A percentile compares a stretch with the other conserved stretches of the same genome.
Evolutionary conservation across 1,139 yeast species (phyloP).

Genomic region (Pichia sp.): DNA sequence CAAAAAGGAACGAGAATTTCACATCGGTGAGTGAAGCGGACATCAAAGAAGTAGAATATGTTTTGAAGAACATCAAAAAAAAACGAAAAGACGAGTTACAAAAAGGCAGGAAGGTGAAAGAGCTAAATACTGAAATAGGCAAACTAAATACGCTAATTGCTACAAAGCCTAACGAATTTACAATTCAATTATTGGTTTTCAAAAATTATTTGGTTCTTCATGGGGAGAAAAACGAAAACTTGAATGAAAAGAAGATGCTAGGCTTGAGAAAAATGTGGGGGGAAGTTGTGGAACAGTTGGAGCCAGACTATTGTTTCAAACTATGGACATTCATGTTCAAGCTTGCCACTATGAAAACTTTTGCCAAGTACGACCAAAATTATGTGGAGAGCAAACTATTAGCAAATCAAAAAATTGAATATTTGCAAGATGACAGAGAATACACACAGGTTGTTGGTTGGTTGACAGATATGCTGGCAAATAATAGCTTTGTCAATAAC

Average conservation of each 20-base stretch:
- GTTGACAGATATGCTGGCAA: slow-evolving; percentile 14
- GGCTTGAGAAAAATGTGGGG: slow-evolving; percentile 32
- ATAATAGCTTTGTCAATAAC: slow-evolving; percentile 6
- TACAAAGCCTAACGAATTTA: slow-evolving; percentile 37
- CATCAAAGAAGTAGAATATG: slow-evolving; percentile 17
- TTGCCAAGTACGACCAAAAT: slow-evolving; percentile 7
- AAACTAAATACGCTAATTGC: slow-evolving; percentile 33
- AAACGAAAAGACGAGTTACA: slow-evolving; percentile 40
- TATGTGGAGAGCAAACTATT: slow-evolving; percentile 5
- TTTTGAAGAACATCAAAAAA: slow-evolving; percentile 35
- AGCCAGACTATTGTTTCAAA: slow-evolving; percentile 19
- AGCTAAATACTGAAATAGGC: background rate
- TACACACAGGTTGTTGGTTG: slow-evolving; percentile 12
- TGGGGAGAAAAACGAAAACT: slow-evolving; percentile 16
- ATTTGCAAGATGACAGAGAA: slow-evolving; percentile 12
- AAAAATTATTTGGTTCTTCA: slow-evolving; percentile 27
- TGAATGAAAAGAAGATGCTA: slow-evolving; percentile 25
- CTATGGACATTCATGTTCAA: slow-evolving; percentile 18
- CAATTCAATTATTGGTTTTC: slow-evolving; percentile 20
- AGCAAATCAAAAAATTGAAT: slow-evolving; percentile 2
- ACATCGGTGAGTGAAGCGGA: background rate
- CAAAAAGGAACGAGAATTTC: slow-evolving; percentile 21
- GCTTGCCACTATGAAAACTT: slow-evolving; percentile 13
- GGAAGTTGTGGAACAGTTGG: slow-evolving; percentile 31
- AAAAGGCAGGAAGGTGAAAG: background rate